phyloP scores from a whole-genome alignment of 441 rosid species.

The Erysimum cheiri region DNA sequence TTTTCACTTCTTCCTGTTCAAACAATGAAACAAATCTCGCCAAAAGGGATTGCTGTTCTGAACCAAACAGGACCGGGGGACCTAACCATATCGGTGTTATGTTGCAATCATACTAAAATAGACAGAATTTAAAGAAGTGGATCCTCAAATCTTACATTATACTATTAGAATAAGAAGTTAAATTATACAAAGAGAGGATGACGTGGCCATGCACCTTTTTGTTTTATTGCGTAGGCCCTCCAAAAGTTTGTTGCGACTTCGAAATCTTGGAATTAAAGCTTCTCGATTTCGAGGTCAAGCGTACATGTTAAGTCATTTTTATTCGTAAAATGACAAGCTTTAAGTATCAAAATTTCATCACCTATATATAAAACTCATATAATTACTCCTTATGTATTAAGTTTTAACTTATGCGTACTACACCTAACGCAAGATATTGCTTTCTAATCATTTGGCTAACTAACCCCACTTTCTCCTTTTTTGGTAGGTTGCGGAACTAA shows the following conservation, averaged over 20 bases:
- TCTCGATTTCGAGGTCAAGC: slow-evolving; percentile 37
- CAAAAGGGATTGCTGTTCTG: not conserved
- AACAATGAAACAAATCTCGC: slow-evolving; percentile 12
- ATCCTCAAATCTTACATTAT: slow-evolving; percentile 7
- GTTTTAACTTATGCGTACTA: not conserved
- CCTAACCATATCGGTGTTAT: slow-evolving; percentile 25
- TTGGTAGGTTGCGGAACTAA: slow-evolving; percentile 8
- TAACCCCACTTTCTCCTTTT: not conserved
- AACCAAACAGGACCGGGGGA: slow-evolving; percentile 26
- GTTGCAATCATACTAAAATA: slow-evolving; percentile 22
- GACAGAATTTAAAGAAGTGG: slow-evolving; percentile 19
- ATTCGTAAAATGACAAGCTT: slow-evolving; percentile 19
- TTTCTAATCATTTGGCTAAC: slow-evolving; percentile 12
- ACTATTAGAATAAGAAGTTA: not conserved
- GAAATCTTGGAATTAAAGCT: slow-evolving; percentile 44
- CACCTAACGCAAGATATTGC: not conserved
- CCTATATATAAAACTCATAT: not conserved
- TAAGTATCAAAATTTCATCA: not conserved
- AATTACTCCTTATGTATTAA: not conserved
- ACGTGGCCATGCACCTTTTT: slow-evolving; percentile 35
- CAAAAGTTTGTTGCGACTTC: slow-evolving; percentile 36
- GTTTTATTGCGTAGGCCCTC: slow-evolving; percentile 36
- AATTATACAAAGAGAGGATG: slow-evolving; percentile 25
- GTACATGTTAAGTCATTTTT: slow-evolving; percentile 40
- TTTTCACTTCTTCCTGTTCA: not conserved